Percentiles rank a stretch among this genome's conserved stretches.
phyloP scores from a whole-genome alignment of 2,329 filamentous ascomycete species.

The Venturia aucupariae region DNA sequence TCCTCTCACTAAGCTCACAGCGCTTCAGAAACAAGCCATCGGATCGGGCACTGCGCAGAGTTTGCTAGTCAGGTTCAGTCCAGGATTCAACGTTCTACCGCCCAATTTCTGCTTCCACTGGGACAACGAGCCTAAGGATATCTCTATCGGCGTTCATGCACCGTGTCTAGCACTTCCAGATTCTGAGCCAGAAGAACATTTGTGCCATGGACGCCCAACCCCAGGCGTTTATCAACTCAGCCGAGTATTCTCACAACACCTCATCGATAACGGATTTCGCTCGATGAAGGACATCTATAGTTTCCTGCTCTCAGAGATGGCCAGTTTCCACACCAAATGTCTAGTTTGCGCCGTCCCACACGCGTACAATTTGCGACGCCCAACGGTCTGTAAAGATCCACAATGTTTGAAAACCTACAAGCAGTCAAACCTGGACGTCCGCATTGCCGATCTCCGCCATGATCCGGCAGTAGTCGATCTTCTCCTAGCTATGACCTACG shows the following conservation, averaged over 20 bases:
- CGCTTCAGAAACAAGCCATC: slow-evolving; percentile 22
- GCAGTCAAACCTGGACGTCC: slow-evolving; percentile 20
- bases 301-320: slow-evolving; percentile 16
- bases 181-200: slow-evolving; percentile 17
- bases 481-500: slow-evolving; percentile 23
- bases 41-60: slow-evolving; percentile 20
- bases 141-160: neutral
- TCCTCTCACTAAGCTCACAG: slow-evolving; percentile 19
- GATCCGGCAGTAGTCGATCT: slow-evolving; percentile 25
- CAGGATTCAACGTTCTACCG: slow-evolving; percentile 16
- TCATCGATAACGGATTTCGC: slow-evolving; percentile 13
- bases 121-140: slow-evolving; percentile 18
- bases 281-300: slow-evolving; percentile 19
- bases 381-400: slow-evolving; percentile 20
- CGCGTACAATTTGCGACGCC: slow-evolving; percentile 20
- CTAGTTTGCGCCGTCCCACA: slow-evolving; percentile 22
- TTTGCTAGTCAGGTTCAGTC: slow-evolving; percentile 20
- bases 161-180: neutral
- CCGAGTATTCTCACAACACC: slow-evolving; percentile 18
- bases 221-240: slow-evolving; percentile 23
- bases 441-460: slow-evolving; percentile 24
- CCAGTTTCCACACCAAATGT: slow-evolving; percentile 19
- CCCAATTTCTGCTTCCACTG: slow-evolving; percentile 25
- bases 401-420: slow-evolving; percentile 23
- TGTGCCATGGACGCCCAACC: slow-evolving; percentile 19